Conservation (phyloP, 768 basidiomycete species). For the Nevesoporus exiguus region DNA sequence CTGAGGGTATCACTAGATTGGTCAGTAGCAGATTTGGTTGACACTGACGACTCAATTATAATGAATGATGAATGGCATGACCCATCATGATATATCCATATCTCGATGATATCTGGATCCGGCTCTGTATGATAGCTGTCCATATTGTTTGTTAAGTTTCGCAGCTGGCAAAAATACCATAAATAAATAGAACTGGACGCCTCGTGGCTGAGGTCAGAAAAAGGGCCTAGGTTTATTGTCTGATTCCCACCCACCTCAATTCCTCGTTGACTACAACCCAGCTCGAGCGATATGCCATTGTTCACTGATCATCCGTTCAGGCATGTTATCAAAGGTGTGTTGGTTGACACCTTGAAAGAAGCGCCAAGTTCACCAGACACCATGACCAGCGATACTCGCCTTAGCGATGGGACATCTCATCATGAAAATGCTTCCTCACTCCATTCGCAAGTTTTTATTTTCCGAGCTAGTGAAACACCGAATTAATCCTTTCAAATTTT, state of each 20-base stretch:
- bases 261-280: neutral
- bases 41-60: slow-evolving; percentile 9
- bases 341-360: neutral
- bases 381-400: slow-evolving; percentile 42
- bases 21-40: neutral
- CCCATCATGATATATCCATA: too few species aligned
- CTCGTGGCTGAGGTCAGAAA: slow-evolving; percentile 29
- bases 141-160: slow-evolving; percentile 19
- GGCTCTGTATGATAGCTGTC: slow-evolving; percentile 9
- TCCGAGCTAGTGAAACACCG: neutral
- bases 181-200: slow-evolving; percentile 18
- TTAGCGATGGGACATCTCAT: slow-evolving; percentile 48
- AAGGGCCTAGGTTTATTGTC: slow-evolving; percentile 10
- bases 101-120: too few species aligned
- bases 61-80: slow-evolving; percentile 4
- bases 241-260: slow-evolving; percentile 27
- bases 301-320: slow-evolving; percentile 34
- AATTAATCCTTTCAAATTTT: slow-evolving; percentile 13
- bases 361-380: slow-evolving; percentile 9
- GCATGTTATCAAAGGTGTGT: slow-evolving; percentile 32
- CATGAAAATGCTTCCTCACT: slow-evolving; percentile 44
- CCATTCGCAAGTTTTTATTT: slow-evolving; percentile 28
- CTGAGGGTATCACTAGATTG: slow-evolving; percentile 8
- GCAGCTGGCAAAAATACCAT: slow-evolving; percentile 3
- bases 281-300: slow-evolving; percentile 25